Conservation (phyloP, 1,284 basidiomycete genomes). For the Cutaneotrichosporon mucoides region DNA sequence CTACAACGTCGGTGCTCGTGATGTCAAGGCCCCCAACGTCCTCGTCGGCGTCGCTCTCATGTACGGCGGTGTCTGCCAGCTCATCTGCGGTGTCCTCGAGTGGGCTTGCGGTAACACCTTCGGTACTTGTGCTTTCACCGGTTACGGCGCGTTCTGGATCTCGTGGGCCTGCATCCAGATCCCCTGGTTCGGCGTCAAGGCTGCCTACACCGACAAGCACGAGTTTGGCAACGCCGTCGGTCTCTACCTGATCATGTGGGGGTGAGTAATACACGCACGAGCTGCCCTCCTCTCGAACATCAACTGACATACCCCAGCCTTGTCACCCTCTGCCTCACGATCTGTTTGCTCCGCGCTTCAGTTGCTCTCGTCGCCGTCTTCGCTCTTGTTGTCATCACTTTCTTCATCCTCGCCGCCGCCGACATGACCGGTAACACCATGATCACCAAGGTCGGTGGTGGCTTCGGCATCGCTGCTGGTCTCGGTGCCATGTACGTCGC, state of each 20-base stretch:
- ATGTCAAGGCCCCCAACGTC: conserved; percentile 59
- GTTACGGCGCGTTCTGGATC: conserved; percentile 67
- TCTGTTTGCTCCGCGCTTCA: conserved; percentile 9
- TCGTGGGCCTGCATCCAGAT: conserved; percentile 30
- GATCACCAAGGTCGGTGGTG: conserved; percentile 64
- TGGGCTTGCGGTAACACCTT: conserved; percentile 67
- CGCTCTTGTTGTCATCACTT: conserved; percentile 60
- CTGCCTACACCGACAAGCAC: conserved; percentile 35
- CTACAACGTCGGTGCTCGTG: conserved; percentile 46
- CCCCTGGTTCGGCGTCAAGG: conserved; percentile 53
- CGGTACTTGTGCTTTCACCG: conserved; percentile 65
- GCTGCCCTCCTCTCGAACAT: no score
- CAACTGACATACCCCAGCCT: conserved; percentile 8
- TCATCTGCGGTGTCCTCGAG: conserved; percentile 57
- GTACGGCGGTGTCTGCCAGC: conserved; percentile 72
- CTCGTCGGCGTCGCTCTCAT: conserved; percentile 73
- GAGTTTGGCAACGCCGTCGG: conserved; percentile 54
- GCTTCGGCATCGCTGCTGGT: conserved; percentile 56
- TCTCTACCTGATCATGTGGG: conserved; percentile 50
- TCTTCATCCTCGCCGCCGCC: conserved; percentile 48
- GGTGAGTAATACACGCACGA: not conserved
- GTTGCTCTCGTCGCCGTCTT: conserved; percentile 55
- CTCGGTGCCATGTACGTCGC: conserved; percentile 47
- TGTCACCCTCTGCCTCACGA: conserved; percentile 14
- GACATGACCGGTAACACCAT: conserved; percentile 33